phyloP scores from a whole-genome alignment of 768 basidiomycete species.

The Auriculariales sp. region DNA sequence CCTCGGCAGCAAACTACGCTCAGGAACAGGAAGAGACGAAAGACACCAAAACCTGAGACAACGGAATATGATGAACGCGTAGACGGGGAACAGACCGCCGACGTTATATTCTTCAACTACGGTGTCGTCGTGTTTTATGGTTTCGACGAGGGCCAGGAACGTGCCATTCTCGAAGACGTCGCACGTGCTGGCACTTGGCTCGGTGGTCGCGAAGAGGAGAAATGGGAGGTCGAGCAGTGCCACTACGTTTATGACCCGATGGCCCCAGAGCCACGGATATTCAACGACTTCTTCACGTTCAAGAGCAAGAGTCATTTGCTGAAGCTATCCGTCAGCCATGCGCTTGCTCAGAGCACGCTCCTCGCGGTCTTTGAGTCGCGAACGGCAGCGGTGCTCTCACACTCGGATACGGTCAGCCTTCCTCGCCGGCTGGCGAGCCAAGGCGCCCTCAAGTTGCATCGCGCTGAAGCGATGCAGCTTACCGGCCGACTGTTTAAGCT shows the following conservation, averaged over 20 bases:
- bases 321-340: conserved; percentile 87
- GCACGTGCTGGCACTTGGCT: conserved; percentile 55
- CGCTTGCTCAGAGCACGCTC: conserved; percentile 86
- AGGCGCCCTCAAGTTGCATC: conserved; percentile 59
- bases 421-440: conserved; percentile 70
- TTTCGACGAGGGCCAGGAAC: conserved; percentile 63
- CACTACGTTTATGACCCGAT: conserved; percentile 38
- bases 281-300: conserved; percentile 43
- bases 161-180: conserved; percentile 72
- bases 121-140: conserved; percentile 92
- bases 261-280: no score
- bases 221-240: conserved; percentile 90
- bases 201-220: conserved; percentile 41
- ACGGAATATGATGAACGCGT: conserved; percentile 5
- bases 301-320: conserved; percentile 84
- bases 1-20: background rate
- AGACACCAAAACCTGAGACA: background rate
- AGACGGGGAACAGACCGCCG: conserved; percentile 42
- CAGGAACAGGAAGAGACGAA: background rate
- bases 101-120: conserved; percentile 71
- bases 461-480: conserved; percentile 73
- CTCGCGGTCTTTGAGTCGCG: conserved; percentile 76
- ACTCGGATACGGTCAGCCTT: conserved; percentile 62
- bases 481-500: conserved; percentile 70
- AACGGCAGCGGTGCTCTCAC: conserved; percentile 63